These are phyloP conservation scores for Hansenula lynferdii DNA, from an alignment of 1,139 yeast genomes.

Conservation along the genomic window DNA sequence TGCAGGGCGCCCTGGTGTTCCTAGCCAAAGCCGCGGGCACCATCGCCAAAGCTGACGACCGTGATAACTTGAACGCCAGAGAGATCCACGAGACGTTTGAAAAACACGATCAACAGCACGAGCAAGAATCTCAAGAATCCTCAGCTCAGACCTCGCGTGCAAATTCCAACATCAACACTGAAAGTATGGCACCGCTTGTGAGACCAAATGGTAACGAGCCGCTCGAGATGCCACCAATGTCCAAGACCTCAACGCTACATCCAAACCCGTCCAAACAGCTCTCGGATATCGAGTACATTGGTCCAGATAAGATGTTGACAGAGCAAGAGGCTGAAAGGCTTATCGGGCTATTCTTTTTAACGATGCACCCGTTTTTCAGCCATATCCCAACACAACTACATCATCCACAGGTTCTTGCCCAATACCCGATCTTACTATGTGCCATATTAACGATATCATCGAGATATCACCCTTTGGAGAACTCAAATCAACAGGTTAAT, in stretches of 20 bases:
- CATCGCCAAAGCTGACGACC: conserved; percentile 60
- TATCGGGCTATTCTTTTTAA: conserved; percentile 61
- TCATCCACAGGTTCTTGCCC: conserved; percentile 59
- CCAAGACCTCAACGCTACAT: conserved; percentile 42
- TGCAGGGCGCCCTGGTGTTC: conserved; percentile 66
- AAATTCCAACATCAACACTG: too few species aligned
- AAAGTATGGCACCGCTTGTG: conserved; percentile 19
- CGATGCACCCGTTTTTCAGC: conserved; percentile 89
- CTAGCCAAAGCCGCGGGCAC: conserved; percentile 72
- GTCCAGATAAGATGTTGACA: conserved; percentile 50
- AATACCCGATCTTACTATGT: conserved; percentile 76
- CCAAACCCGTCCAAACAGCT: conserved; percentile 50
- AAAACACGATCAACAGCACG: too few species aligned
- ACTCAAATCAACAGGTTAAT: conserved; percentile 24
- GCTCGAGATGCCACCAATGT: conserved; percentile 40
- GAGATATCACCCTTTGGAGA: conserved; percentile 60
- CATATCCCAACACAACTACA: conserved; percentile 75
- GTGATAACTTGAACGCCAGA: conserved; percentile 64
- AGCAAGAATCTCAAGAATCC: conserved; percentile 7
- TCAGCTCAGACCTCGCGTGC: conserved; percentile 5
- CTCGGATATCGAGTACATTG: conserved; percentile 59
- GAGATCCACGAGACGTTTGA: conserved; percentile 41
- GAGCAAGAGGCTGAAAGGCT: conserved; percentile 63
- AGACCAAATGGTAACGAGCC: conserved; percentile 19
- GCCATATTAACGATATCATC: conserved; percentile 78